phyloP scores from a whole-genome alignment of 768 basidiomycete genomes.

The Royoungia palumana region DNA sequence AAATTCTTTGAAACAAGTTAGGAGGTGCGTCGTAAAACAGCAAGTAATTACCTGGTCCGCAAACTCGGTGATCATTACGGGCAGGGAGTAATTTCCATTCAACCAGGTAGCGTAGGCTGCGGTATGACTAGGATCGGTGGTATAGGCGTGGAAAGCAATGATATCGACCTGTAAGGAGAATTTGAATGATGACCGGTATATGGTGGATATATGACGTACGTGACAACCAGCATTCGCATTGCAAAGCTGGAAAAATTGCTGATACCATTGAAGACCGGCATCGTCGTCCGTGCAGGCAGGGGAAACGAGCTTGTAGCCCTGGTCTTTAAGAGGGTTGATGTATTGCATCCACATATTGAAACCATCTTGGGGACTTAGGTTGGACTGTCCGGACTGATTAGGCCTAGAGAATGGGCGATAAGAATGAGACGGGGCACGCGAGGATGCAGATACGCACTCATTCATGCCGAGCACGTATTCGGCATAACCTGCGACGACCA shows the following conservation, averaged over 20 bases:
- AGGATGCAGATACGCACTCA: slow-evolving; percentile 54
- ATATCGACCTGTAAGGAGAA: slow-evolving; percentile 44
- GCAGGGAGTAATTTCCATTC: slow-evolving; percentile 39
- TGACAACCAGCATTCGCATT: slow-evolving; percentile 33
- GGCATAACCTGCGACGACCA: slow-evolving; percentile 51
- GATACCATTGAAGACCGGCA: slow-evolving; percentile 61
- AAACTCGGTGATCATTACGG: slow-evolving; percentile 64
- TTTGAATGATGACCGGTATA: background rate
- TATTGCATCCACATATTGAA: slow-evolving; percentile 56
- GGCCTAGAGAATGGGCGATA: slow-evolving; percentile 46
- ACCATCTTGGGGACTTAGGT: slow-evolving; percentile 50
- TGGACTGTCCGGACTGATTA: slow-evolving; percentile 58
- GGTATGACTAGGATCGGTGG: slow-evolving; percentile 43
- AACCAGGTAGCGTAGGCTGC: slow-evolving; percentile 48
- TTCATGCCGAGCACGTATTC: slow-evolving; percentile 58
- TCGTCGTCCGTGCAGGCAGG: slow-evolving; percentile 68
- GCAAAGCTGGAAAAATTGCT: slow-evolving; percentile 51
- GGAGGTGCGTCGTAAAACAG: background rate
- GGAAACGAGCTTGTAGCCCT: slow-evolving; percentile 57
- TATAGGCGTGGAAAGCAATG: slow-evolving; percentile 71
- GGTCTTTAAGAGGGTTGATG: slow-evolving; percentile 51
- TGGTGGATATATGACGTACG: slow-evolving; percentile 37
- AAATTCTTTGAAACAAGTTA: slow-evolving; percentile 46
- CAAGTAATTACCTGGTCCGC: slow-evolving; percentile 53
- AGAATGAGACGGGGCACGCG: background rate